Percentiles rank a stretch among this genome's conserved stretches.
Evolutionary conservation across 192 early-diverging fungal genomes (phyloP).

Genomic region (Backusella parvicylindrica): DNA sequence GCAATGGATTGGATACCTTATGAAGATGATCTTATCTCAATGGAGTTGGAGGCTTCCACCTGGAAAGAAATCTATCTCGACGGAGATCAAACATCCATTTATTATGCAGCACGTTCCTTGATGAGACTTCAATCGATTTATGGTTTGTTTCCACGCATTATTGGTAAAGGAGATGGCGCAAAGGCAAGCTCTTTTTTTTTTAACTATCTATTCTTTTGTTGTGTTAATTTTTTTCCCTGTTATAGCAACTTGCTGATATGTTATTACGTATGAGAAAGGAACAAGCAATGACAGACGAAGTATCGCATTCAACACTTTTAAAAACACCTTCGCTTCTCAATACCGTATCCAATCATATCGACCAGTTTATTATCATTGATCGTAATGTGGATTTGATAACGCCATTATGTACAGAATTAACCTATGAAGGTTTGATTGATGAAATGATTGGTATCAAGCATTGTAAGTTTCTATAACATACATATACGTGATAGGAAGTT

Average conservation of each 20-base stretch:
- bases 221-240: not conserved
- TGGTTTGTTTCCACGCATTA: slow-evolving; percentile 86
- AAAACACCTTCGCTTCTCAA: slow-evolving; percentile 21
- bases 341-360: slow-evolving; percentile 61
- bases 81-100: slow-evolving; percentile 71
- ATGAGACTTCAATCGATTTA: slow-evolving; percentile 88
- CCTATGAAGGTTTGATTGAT: slow-evolving; percentile 96
- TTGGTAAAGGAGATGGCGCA: slow-evolving; percentile 87
- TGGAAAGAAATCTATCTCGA: slow-evolving; percentile 86
- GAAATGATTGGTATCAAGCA: slow-evolving; percentile 84
- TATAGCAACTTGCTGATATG: slow-evolving; percentile 63
- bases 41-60: slow-evolving; percentile 76
- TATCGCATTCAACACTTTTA: slow-evolving; percentile 39
- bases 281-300: slow-evolving; percentile 55
- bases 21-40: slow-evolving; percentile 85
- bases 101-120: slow-evolving; percentile 71
- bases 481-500: not conserved
- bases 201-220: not conserved
- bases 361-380: slow-evolving; percentile 90
- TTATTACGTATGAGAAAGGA: slow-evolving; percentile 83
- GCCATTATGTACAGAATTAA: slow-evolving; percentile 91
- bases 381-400: slow-evolving; percentile 87
- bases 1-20: slow-evolving; percentile 88
- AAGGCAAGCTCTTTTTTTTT: slow-evolving; percentile 44
- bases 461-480: slow-evolving; percentile 47